A percentile compares a stretch with the other conserved stretches of the same genome.
phyloP scores from a whole-genome alignment of 192 early-diverging fungal species.

The Coemansia sp. region DNA sequence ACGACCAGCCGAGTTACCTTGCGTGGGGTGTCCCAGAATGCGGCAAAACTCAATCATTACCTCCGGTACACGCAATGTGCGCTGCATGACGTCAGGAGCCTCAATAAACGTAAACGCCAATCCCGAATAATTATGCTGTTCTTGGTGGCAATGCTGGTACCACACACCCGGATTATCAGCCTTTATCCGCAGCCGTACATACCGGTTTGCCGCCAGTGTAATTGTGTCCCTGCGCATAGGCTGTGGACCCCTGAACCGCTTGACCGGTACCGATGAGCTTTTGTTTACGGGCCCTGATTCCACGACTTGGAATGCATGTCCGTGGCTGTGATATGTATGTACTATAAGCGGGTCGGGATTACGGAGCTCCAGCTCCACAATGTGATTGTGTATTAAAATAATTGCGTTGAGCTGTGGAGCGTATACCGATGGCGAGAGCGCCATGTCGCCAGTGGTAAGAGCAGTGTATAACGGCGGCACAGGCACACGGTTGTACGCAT shows the following conservation, averaged over 20 bases:
- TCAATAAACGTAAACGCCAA: conserved; percentile 72
- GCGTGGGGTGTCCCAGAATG: conserved; percentile 54
- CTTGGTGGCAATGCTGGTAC: conserved; percentile 61
- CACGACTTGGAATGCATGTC: conserved; percentile 75
- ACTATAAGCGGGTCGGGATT: conserved; percentile 63
- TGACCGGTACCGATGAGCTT: too few relatives aligned
- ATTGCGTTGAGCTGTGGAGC: conserved; percentile 61
- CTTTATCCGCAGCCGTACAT: conserved; percentile 70
- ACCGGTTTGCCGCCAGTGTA: conserved; percentile 56
- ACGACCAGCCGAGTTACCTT: conserved; percentile 72
- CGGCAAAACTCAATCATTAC: conserved; percentile 61
- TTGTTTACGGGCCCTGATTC: conserved; percentile 50
- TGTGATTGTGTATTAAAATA: conserved; percentile 61
- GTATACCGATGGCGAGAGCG: conserved; percentile 59
- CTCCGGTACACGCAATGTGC: conserved; percentile 54
- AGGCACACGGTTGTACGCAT: conserved; percentile 8
- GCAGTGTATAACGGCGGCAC: conserved; percentile 68
- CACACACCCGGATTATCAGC: conserved; percentile 82
- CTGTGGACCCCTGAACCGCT: neutral
- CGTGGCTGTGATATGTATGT: conserved; percentile 82
- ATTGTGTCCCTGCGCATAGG: conserved; percentile 68
- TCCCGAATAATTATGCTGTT: neutral
- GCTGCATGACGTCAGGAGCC: conserved; percentile 62
- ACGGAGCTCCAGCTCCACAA: conserved; percentile 67
- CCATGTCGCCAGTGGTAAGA: conserved; percentile 57